A percentile compares a stretch with the other conserved stretches of the same genome.
phyloP scores from a whole-genome alignment of 2,329 filamentous ascomycete genomes.

The Xylaria sp. region DNA sequence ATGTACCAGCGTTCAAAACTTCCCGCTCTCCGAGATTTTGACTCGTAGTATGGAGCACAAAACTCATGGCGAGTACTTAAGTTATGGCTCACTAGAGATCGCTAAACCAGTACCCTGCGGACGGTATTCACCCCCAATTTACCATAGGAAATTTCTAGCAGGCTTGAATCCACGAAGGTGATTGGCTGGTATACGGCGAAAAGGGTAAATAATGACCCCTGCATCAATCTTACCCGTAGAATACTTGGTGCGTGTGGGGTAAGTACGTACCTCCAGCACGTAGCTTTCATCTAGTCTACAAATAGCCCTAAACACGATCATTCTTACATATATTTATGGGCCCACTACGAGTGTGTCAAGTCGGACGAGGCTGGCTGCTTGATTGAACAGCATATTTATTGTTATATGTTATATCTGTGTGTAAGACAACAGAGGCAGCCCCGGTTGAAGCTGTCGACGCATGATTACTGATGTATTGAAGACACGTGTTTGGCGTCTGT shows the following conservation, averaged over 20 bases:
- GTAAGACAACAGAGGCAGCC: constrained; percentile 12
- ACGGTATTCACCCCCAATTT: constrained; percentile 2
- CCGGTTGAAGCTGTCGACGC: constrained; percentile 2
- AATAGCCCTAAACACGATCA: constrained; percentile 19
- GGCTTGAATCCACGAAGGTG: not conserved
- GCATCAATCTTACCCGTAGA: not conserved
- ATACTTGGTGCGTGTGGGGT: constrained; percentile 14
- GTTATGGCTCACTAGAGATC: not conserved
- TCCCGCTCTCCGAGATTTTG: constrained; percentile 24
- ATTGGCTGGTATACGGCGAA: constrained; percentile 30
- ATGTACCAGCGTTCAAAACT: constrained; percentile 12
- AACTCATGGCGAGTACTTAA: not conserved
- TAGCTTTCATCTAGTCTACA: constrained; percentile 25
- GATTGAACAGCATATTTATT: not conserved
- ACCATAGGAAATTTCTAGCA: not conserved
- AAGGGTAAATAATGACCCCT: constrained; percentile 10
- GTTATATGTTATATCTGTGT: not conserved
- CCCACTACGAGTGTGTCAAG: not conserved
- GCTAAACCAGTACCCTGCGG: not conserved
- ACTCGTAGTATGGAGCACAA: constrained; percentile 6
- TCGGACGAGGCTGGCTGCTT: constrained; percentile 4
- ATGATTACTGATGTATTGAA: constrained; percentile 16
- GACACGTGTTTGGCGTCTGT: constrained; percentile 35
- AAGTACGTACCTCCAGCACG: constrained; percentile 11
- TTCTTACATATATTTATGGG: constrained; percentile 12